Base-by-base conservation (phyloP, 2,329 filamentous ascomycete genomes). In the Arthrobotrys iridis region DNA sequence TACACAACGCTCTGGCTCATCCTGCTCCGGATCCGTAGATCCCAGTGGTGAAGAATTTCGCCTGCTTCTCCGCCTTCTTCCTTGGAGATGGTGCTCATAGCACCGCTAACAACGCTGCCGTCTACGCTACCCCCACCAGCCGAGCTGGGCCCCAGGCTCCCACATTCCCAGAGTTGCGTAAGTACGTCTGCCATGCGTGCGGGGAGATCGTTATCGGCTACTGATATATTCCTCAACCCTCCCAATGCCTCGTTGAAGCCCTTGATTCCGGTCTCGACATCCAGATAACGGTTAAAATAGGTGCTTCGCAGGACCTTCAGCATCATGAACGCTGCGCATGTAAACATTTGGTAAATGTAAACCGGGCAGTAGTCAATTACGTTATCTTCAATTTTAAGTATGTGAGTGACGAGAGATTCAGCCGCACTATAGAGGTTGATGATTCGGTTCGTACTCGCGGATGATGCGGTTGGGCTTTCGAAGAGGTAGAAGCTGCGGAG, bases 1-100 rank as follows among this genome's bases (percentile, higher is more conserved):
- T 92, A 94, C 1, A 95, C 89, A 11, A 93, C 86, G 81, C 90
- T 93, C 89, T 94, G 92, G 82, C 91, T 93, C 85, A 93, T 92
- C 22, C 91, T 86, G 79, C 91, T 93, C 57, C 91, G 88, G n/a
- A 94, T 90, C 80, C 93, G 92, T 55, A 95, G 86, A 80, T 93
- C 90, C 45, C 94, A 83, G 45, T 84, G 83, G 15, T 75, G 71
- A 20, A 75, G 40, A 11, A 58, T 59, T 35, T 72, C 74, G 13
- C 79, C 62, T 15, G 26, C 50, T 37, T 70, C 70, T 6, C 4
- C 55, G 30, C 18, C 58, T 28, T 75, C 71, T 35, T 75, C 71
- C 18, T 50, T 63, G 3, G 66, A 64, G 24, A 37, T 15, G 5
- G 58, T 59, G 22, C 71, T 75, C 18, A 75, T 46, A 1, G 83